These are phyloP conservation scores for Hondaea fermentalgiana DNA, from an alignment of 108 stramenopile species.

Conservation along the genomic window DNA sequence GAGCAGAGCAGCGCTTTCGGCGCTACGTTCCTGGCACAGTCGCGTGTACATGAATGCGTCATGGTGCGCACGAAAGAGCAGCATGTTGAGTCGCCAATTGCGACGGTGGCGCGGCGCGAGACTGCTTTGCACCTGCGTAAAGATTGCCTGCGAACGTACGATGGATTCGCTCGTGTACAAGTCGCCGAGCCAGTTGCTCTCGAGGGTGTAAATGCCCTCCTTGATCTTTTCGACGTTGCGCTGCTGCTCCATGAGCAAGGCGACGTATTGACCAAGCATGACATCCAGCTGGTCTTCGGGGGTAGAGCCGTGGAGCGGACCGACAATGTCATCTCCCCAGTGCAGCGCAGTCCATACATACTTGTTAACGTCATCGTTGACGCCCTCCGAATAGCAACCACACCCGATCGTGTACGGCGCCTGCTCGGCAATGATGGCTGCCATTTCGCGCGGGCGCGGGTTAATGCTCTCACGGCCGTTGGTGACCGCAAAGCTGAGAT, in stretches of 20 bases:
- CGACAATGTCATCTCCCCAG: not conserved
- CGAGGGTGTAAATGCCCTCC: not conserved
- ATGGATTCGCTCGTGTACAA: not conserved
- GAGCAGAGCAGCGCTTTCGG: not conserved
- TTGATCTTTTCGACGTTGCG: not conserved
- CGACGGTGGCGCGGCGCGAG: slow-evolving; percentile 1
- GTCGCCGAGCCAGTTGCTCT: not conserved
- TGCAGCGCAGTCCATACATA: not conserved
- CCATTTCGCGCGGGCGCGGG: not conserved
- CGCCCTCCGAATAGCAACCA: slow-evolving; percentile 13
- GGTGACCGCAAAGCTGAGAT: not conserved
- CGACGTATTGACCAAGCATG: not conserved
- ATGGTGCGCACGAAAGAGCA: not conserved
- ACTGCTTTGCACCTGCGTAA: not conserved
- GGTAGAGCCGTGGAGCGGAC: not conserved
- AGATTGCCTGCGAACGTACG: not conserved
- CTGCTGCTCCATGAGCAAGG: not conserved
- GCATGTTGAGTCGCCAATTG: slow-evolving; percentile 14
- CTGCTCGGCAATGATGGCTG: not conserved
- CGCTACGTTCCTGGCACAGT: not conserved
- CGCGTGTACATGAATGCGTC: slow-evolving; percentile 11
- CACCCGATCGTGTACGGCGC: slow-evolving; percentile 3
- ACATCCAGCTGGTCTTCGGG: not conserved
- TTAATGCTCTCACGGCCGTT: slow-evolving; percentile 13
- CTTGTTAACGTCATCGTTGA: slow-evolving; percentile 5